Base-by-base conservation (phyloP, 1,284 basidiomycete genomes). In the Amylostereum areolatum region DNA sequence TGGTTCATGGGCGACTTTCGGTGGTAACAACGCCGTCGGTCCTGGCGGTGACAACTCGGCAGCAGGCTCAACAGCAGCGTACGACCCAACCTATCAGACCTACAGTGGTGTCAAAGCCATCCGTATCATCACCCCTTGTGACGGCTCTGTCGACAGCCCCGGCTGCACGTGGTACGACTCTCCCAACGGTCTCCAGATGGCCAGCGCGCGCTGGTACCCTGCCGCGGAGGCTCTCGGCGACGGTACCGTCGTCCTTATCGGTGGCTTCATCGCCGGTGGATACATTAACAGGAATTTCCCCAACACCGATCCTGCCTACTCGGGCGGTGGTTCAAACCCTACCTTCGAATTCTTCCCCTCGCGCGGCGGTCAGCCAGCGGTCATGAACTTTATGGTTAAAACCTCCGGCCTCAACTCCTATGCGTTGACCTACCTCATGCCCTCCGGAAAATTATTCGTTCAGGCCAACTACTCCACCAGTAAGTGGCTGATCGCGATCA, bases 391-490 rank as follows among this genome's bases (percentile, higher is more conserved):
- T 52, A 67, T 80, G 39, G 59, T 62, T 41, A 68, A 67, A 5
- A 74, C 75, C 2, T 67, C 75, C 43, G 77, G 75, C 4, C 68
- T 77, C 62, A 80, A 80, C 64, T 63, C 78, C 18, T 81, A 76
- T 61, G 64, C 77, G 27, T 62, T 78, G 45, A 74, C 73, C 1
- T 80, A 73, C 73, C 66, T 80, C 41, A 60, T 80, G 49, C 76
- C 75, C 2, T 72, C 69, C 5, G 76, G 92, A 47, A 83, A 81
- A 59, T 75, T 89, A 68, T 81, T 95, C 59, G 74, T 95, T 41
- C 92, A 95, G 63, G 88, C 92, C 3, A 92, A 93, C 62, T 69
- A 76, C 62, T 94, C 81, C 52, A 85, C 84, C 3, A 79, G 83
- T 83, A 61, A 52, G 78, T 74, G 5, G 12, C 12, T 49, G 62